These are phyloP conservation scores for Chlorella sp. DNA, from an alignment of 139 green algal species.

Conservation along the genomic window DNA sequence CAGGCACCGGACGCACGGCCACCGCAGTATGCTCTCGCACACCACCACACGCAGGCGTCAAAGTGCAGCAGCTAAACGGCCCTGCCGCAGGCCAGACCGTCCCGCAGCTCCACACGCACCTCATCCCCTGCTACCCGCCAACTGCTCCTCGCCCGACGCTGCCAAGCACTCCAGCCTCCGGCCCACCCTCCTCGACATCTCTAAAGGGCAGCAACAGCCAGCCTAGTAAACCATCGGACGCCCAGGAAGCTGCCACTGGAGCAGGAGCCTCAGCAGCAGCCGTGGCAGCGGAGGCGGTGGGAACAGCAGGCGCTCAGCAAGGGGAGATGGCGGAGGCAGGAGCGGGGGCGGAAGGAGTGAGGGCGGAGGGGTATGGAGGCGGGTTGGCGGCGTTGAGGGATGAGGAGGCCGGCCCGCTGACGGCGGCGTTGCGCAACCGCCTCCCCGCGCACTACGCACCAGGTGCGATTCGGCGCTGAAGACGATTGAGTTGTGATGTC, in stretches of 20 bases:
- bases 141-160: background rate
- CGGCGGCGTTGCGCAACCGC: slow-evolving; percentile 18
- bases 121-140: slow-evolving; percentile 32
- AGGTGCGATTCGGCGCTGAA: slow-evolving; percentile 9
- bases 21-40: no score
- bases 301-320: no score
- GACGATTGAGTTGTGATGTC: no score
- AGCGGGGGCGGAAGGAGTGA: no score
- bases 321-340: no score
- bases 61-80: slow-evolving; percentile 26
- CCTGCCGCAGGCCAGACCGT: slow-evolving; percentile 39
- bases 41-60: slow-evolving; percentile 21
- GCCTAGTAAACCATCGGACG: no score
- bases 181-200: background rate
- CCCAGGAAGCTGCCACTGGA: no score
- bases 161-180: background rate
- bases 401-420: slow-evolving; percentile 6
- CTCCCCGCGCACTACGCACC: slow-evolving; percentile 15
- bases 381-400: background rate
- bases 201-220: background rate
- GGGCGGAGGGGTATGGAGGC: no score
- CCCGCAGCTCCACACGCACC: slow-evolving; percentile 47
- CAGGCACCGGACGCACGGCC: background rate
- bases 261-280: background rate
- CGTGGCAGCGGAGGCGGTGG: background rate